Percentiles rank a stretch among this genome's conserved stretches.
phyloP scores from a whole-genome alignment of 257 asterid species.

The Solanum bukasovii region DNA sequence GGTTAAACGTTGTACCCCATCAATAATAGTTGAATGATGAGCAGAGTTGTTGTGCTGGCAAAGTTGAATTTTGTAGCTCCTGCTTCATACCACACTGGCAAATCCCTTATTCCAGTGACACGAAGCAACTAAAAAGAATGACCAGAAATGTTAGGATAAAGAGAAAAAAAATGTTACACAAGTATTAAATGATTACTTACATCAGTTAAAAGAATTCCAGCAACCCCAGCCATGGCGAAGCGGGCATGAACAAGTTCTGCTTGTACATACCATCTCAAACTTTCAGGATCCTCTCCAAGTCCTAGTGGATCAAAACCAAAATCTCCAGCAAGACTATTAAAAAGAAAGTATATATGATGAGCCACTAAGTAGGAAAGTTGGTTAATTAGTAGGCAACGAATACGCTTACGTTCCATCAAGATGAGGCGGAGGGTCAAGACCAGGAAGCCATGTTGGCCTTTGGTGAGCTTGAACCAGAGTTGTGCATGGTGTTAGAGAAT shows the following conservation, averaged over 20 bases:
- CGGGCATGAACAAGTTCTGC: conserved; percentile 90
- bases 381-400: background rate
- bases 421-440: conserved; percentile 82
- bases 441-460: conserved; percentile 94
- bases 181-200: conserved; percentile 18
- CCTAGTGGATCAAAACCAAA: conserved; percentile 88
- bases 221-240: conserved; percentile 96
- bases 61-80: conserved; percentile 73
- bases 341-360: background rate
- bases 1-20: conserved; percentile 61
- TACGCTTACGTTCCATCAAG: conserved; percentile 77
- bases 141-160: background rate
- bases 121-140: conserved; percentile 53
- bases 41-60: conserved; percentile 60
- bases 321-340: conserved; percentile 67
- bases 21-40: conserved; percentile 60
- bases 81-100: conserved; percentile 94
- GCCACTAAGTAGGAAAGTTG: background rate
- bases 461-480: conserved; percentile 44
- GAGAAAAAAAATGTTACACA: background rate
- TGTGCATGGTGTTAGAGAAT: conserved; percentile 5
- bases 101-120: conserved; percentile 47
- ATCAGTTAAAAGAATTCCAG: conserved; percentile 74
- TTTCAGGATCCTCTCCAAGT: conserved; percentile 86
- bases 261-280: conserved; percentile 83